A percentile compares a stretch with the other conserved stretches of the same genome.
Evolutionary conservation across 2,329 filamentous ascomycete species (phyloP).

Genomic region (Cladophialophora bantiana): DNA sequence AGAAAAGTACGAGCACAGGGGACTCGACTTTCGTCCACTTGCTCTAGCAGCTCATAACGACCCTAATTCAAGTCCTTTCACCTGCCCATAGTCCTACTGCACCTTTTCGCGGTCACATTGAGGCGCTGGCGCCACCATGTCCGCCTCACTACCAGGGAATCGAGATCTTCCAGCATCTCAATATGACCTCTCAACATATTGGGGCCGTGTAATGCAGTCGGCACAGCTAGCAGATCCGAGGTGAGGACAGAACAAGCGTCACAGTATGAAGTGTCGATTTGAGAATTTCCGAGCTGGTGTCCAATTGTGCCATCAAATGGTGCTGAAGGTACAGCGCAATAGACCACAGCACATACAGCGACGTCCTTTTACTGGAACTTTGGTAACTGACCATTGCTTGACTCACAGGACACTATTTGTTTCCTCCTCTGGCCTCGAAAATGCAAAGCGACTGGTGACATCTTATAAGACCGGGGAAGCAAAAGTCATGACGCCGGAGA

Average conservation of each 20-base stretch:
- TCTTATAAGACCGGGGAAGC: constrained; percentile 87
- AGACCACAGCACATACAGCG: constrained; percentile 22
- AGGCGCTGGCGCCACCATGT: constrained; percentile 55
- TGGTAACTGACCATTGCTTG: constrained; percentile 11
- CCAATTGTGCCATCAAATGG: constrained; percentile 9
- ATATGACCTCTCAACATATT: constrained; percentile 92
- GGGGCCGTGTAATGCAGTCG: constrained; percentile 90
- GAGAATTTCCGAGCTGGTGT: constrained; percentile 2
- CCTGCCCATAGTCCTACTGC: neutral
- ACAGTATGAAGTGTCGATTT: constrained; percentile 9
- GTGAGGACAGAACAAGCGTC: constrained; percentile 63
- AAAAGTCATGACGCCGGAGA: constrained; percentile 80
- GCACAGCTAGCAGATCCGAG: constrained; percentile 92
- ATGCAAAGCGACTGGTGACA: constrained; percentile 81
- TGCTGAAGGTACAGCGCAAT: constrained; percentile 33
- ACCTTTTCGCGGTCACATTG: constrained; percentile 5
- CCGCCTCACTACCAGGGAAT: constrained; percentile 66
- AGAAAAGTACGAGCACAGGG: neutral
- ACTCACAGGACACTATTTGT: constrained; percentile 81
- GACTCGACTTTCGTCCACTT: neutral
- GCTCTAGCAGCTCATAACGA: neutral
- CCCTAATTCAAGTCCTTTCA: neutral
- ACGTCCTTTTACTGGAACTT: neutral
- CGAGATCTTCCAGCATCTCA: constrained; percentile 90
- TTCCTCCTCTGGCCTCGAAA: constrained; percentile 76